Conservation (phyloP, 2,329 filamentous ascomycete genomes). For the Aspergillus transmontanensis region DNA sequence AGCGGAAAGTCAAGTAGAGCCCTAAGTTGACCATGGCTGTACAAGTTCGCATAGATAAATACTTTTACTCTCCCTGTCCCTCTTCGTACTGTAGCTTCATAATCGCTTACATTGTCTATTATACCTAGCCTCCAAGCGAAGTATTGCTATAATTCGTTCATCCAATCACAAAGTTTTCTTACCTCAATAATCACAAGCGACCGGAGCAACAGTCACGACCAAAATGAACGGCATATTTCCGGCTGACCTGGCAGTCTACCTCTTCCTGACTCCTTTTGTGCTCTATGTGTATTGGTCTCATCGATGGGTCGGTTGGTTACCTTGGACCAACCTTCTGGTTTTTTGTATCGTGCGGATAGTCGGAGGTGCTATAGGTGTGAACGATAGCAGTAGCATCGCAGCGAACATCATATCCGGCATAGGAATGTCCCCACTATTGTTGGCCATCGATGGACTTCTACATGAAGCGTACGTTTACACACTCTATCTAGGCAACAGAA, state of each 20-base stretch:
- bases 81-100: background rate
- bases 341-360: constrained; percentile 45
- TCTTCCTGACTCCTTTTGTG: constrained; percentile 32
- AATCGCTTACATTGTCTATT: background rate
- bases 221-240: background rate
- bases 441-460: constrained; percentile 33
- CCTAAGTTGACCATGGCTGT: background rate
- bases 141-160: background rate
- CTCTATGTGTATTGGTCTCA: constrained; percentile 39
- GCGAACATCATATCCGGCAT: constrained; percentile 42
- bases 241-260: constrained; percentile 34
- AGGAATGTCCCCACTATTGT: constrained; percentile 42
- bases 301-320: constrained; percentile 36
- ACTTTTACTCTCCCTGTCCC: background rate
- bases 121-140: too few species aligned
- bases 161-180: too few species aligned
- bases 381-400: constrained; percentile 16
- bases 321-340: constrained; percentile 43
- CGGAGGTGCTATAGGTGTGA: constrained; percentile 25
- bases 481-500: background rate
- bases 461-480: constrained; percentile 37
- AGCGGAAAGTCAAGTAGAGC: background rate
- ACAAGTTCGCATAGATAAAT: background rate
- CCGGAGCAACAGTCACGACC: background rate
- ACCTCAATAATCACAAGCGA: too few species aligned